Conservation (phyloP, 306 rosid genomes). For the Hippophae rhamnoides region DNA sequence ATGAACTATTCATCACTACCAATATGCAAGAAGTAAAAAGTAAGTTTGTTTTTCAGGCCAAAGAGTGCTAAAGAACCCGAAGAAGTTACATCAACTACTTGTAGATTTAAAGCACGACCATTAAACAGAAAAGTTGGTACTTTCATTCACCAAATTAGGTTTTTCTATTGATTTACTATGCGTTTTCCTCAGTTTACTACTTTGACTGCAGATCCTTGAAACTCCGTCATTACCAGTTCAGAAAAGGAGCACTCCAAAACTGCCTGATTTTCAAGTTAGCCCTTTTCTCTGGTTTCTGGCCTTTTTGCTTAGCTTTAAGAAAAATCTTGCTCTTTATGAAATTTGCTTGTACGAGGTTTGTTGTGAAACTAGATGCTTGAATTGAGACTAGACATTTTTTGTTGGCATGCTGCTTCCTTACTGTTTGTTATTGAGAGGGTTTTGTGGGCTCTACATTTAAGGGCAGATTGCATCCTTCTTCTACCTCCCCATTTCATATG, state of each 20-base stretch:
- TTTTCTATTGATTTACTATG: slow-evolving; percentile 9
- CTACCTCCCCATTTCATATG: too few species aligned
- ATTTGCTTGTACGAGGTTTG: too few species aligned
- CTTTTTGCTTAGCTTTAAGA: slow-evolving; percentile 1
- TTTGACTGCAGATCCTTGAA: slow-evolving; percentile 60
- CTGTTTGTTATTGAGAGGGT: too few species aligned
- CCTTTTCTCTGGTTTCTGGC: slow-evolving; percentile 13
- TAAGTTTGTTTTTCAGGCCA: slow-evolving; percentile 37
- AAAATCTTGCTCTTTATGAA: too few species aligned
- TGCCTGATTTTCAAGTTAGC: slow-evolving; percentile 92
- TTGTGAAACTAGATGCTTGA: too few species aligned
- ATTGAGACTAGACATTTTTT: too few species aligned
- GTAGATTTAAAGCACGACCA: slow-evolving; percentile 82
- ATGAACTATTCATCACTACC: not conserved
- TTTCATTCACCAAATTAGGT: slow-evolving; percentile 10
- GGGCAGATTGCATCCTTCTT: too few species aligned
- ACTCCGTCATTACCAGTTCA: slow-evolving; percentile 73
- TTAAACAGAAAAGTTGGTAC: slow-evolving; percentile 82
- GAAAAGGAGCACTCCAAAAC: slow-evolving; percentile 65
- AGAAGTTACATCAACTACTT: slow-evolving; percentile 26
- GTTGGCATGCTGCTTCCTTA: too few species aligned
- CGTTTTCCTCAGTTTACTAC: slow-evolving; percentile 3
- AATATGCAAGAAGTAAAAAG: slow-evolving; percentile 9
- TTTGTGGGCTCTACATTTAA: too few species aligned
- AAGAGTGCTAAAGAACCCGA: slow-evolving; percentile 47